Percentiles rank a stretch among this genome's conserved stretches.
These are phyloP conservation scores for Pholiota conissans DNA, from an alignment of 768 basidiomycete genomes.

Conservation along the genomic window DNA sequence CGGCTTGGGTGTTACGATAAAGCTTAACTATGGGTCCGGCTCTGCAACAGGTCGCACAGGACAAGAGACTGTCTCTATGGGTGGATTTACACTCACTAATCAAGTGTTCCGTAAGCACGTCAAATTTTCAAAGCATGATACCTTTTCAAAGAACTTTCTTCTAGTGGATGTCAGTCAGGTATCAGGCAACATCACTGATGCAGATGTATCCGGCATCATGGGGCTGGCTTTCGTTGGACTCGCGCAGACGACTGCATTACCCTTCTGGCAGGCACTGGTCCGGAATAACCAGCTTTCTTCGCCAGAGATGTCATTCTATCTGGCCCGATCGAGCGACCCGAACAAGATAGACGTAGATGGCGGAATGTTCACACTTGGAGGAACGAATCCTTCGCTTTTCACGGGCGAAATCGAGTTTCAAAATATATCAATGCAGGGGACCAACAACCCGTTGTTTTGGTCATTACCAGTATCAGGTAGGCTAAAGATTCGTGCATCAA, in stretches of 20 bases:
- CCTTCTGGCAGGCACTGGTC: slow-evolving; percentile 65
- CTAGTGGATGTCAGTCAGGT: slow-evolving; percentile 60
- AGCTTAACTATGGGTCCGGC: slow-evolving; percentile 70
- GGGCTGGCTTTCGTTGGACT: slow-evolving; percentile 68
- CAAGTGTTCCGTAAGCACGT: slow-evolving; percentile 57
- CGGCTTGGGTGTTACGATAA: not conserved
- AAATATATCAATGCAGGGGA: slow-evolving; percentile 35
- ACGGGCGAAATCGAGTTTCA: slow-evolving; percentile 69
- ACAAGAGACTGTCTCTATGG: slow-evolving; percentile 64
- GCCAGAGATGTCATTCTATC: slow-evolving; percentile 64
- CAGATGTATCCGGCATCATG: slow-evolving; percentile 64
- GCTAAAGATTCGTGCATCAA: slow-evolving; percentile 15
- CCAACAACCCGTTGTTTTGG: slow-evolving; percentile 50
- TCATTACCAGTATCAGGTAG: slow-evolving; percentile 51
- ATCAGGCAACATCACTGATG: slow-evolving; percentile 43
- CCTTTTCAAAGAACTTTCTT: not conserved
- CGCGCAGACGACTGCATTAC: slow-evolving; percentile 49
- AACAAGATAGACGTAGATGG: slow-evolving; percentile 46
- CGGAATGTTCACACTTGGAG: slow-evolving; percentile 73
- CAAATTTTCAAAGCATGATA: not conserved
- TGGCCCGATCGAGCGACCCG: slow-evolving; percentile 45
- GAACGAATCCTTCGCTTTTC: slow-evolving; percentile 56
- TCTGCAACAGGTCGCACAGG: slow-evolving; percentile 53
- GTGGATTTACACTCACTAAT: slow-evolving; percentile 52
- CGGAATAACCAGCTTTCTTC: slow-evolving; percentile 37